Evolutionary conservation across 345 rosid genomes (phyloP).

Genomic region (Cardamine resedifolia): DNA sequence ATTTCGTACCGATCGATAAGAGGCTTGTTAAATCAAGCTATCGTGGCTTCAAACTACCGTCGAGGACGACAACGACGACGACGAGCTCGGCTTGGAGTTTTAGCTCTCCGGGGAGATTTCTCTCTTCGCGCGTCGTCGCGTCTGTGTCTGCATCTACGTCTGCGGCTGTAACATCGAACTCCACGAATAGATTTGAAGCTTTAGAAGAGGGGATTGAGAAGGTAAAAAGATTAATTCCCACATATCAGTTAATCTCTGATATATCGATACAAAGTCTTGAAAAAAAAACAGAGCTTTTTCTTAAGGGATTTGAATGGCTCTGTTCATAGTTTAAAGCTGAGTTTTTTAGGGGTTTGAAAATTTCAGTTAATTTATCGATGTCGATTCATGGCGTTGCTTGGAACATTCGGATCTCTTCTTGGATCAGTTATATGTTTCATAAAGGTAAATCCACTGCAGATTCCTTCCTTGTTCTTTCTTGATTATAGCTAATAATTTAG

Average conservation of each 20-base stretch:
- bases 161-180: slow-evolving; percentile 33
- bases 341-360: not conserved
- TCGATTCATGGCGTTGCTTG: slow-evolving; percentile 74
- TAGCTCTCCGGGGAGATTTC: not conserved
- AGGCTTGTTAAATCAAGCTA: slow-evolving; percentile 19
- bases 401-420: slow-evolving; percentile 66
- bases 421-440: slow-evolving; percentile 81
- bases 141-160: slow-evolving; percentile 30
- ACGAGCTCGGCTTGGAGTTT: not conserved
- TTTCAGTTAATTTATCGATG: slow-evolving; percentile 61
- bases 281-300: not conserved
- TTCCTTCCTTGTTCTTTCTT: not conserved
- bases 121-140: slow-evolving; percentile 32
- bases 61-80: not conserved
- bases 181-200: slow-evolving; percentile 38
- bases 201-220: slow-evolving; percentile 65
- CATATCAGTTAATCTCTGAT: not conserved
- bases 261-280: not conserved
- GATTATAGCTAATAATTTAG: not conserved
- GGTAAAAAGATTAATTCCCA: slow-evolving; percentile 37
- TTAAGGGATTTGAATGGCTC: not conserved
- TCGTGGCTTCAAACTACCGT: slow-evolving; percentile 23
- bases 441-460: slow-evolving; percentile 47
- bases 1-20: slow-evolving; percentile 15
- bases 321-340: slow-evolving; percentile 7